Conservation (phyloP, 805 yeast species). For the Wickerhamiella parazyma region DNA sequence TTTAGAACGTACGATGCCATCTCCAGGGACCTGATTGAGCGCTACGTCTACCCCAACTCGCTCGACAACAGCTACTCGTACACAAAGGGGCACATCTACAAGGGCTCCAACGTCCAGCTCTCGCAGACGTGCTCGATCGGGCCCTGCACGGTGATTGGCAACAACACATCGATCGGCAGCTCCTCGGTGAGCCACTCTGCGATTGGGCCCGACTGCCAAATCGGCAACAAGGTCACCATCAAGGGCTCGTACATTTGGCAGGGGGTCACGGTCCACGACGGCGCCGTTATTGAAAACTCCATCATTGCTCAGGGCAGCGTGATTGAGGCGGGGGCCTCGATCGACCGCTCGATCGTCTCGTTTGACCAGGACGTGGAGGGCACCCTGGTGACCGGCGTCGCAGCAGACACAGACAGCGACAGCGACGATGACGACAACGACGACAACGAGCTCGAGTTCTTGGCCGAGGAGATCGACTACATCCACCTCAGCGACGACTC, state of each 20-base stretch:
- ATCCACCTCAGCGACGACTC: constrained; percentile 25
- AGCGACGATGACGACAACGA: constrained; percentile 18
- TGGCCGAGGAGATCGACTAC: constrained; percentile 19
- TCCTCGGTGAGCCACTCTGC: constrained; percentile 54
- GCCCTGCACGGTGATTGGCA: constrained; percentile 70
- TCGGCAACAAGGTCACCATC: constrained; percentile 64
- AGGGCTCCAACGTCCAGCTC: constrained; percentile 73
- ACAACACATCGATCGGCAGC: constrained; percentile 62
- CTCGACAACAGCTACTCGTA: constrained; percentile 65
- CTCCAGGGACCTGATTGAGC: constrained; percentile 73
- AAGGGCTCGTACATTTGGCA: constrained; percentile 81
- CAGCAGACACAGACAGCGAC: constrained; percentile 24
- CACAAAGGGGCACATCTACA: constrained; percentile 76
- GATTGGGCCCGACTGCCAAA: constrained; percentile 73
- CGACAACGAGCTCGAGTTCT: constrained; percentile 9
- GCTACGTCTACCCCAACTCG: constrained; percentile 87
- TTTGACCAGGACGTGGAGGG: constrained; percentile 55
- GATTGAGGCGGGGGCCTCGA: constrained; percentile 37
- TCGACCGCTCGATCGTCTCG: constrained; percentile 64
- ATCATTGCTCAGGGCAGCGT: constrained; percentile 56
- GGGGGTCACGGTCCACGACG: constrained; percentile 57
- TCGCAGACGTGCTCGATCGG: constrained; percentile 88
- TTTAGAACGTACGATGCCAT: constrained; percentile 89
- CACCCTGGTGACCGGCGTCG: constrained; percentile 32
- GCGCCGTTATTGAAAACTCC: constrained; percentile 42